These are phyloP conservation scores for Apiotrichum veenhuisii DNA, from an alignment of 1,284 basidiomycete species.

Conservation along the genomic window DNA sequence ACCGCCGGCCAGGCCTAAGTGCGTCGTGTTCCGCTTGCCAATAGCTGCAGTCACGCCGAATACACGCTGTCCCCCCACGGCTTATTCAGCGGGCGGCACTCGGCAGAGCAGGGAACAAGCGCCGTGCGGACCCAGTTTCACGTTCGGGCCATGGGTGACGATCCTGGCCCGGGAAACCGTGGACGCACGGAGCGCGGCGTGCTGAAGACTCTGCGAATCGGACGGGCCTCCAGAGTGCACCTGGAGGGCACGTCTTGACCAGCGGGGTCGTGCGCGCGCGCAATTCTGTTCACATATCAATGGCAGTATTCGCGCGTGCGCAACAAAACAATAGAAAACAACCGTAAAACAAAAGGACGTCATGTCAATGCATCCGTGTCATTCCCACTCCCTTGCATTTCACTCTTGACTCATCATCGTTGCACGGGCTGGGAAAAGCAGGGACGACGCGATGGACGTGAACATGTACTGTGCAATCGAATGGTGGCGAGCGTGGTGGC, in stretches of 20 bases:
- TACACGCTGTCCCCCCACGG: no score
- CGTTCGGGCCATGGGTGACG: not conserved
- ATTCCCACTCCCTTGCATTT: not conserved
- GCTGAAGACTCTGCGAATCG: not conserved
- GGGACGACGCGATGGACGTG: not conserved
- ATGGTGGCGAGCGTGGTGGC: not conserved
- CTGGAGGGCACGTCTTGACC: not conserved
- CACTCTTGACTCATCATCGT: not conserved
- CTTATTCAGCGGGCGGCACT: not conserved
- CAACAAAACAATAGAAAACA: not conserved
- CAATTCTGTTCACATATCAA: not conserved
- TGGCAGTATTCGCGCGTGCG: not conserved
- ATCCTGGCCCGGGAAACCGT: not conserved
- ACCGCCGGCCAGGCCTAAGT: slow-evolving; percentile 33
- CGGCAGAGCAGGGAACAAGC: not conserved
- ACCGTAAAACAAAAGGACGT: not conserved
- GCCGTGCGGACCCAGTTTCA: not conserved
- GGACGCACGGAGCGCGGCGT: not conserved
- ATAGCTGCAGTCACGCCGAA: not conserved
- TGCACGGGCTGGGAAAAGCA: not conserved
- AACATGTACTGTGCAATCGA: not conserved
- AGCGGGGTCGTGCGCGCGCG: not conserved
- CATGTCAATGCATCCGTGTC: not conserved
- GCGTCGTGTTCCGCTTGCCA: not conserved
- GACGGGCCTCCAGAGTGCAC: not conserved